phyloP scores from a whole-genome alignment of 1,284 basidiomycete genomes.

The Cryptococcus sp. region DNA sequence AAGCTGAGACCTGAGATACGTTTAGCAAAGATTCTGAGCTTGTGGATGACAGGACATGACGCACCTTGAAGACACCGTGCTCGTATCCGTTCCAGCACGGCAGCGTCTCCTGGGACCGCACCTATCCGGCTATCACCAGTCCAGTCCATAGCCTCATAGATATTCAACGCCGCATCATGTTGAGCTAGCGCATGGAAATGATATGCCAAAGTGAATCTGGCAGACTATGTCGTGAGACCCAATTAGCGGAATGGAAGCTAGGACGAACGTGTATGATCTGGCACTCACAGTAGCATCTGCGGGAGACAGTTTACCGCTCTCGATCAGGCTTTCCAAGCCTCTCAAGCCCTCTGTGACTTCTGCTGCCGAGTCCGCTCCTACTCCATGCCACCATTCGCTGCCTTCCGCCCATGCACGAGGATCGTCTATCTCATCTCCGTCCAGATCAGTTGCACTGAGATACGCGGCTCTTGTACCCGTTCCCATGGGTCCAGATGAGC shows the following conservation, averaged over 20 bases:
- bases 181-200: constrained; percentile 72
- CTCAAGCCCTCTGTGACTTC: constrained; percentile 34
- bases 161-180: constrained; percentile 63
- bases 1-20: constrained; percentile 29
- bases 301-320: constrained; percentile 19
- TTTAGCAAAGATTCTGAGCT: neutral
- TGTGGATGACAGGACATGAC: constrained; percentile 6
- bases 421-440: constrained; percentile 42
- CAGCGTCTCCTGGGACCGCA: constrained; percentile 49
- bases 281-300: constrained; percentile 58
- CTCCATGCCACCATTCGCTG: constrained; percentile 31
- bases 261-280: constrained; percentile 9
- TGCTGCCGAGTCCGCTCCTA: constrained; percentile 23
- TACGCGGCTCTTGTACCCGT: constrained; percentile 22
- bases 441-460: constrained; percentile 35
- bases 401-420: constrained; percentile 31
- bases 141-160: constrained; percentile 63
- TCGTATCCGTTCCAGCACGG: constrained; percentile 52
- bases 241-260: constrained; percentile 48
- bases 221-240: constrained; percentile 46
- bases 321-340: constrained; percentile 21
- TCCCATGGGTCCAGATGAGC: neutral
- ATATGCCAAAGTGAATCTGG: constrained; percentile 66
- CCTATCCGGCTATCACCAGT: constrained; percentile 41
- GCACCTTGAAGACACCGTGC: constrained; percentile 51